A percentile compares a stretch with the other conserved stretches of the same genome.
These are phyloP conservation scores for Phytophthora colocasiae DNA, from an alignment of 352 stramenopile genomes.

Conservation along the genomic window DNA sequence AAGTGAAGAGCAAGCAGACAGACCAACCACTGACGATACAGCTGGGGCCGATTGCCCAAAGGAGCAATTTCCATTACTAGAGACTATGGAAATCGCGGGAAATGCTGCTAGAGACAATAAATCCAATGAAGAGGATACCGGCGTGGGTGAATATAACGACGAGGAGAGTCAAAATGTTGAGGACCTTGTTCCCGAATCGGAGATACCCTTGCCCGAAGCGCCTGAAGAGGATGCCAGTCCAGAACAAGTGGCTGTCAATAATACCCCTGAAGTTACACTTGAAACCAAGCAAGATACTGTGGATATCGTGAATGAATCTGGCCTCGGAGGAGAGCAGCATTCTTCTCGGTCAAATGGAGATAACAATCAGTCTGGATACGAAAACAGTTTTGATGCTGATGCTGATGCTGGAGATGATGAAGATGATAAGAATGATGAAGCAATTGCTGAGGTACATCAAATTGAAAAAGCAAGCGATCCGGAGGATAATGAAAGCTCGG, in stretches of 20 bases:
- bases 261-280: neutral
- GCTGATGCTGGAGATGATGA: slow-evolving; percentile 4
- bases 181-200: neutral
- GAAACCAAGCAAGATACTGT: neutral
- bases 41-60: slow-evolving; percentile 1
- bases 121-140: slow-evolving; percentile 23
- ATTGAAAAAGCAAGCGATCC: neutral
- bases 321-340: slow-evolving; percentile 2
- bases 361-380: slow-evolving; percentile 41
- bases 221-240: neutral
- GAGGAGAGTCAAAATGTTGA: slow-evolving; percentile 6
- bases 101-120: slow-evolving; percentile 15
- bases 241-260: slow-evolving; percentile 1
- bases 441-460: neutral
- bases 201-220: neutral
- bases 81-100: neutral
- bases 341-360: slow-evolving; percentile 11
- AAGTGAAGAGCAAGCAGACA: slow-evolving; percentile 1
- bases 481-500: neutral
- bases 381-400: slow-evolving; percentile 59
- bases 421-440: neutral
- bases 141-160: neutral
- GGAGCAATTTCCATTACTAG: slow-evolving; percentile 7
- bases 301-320: neutral
- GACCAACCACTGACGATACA: neutral